Conservation (phyloP, 2,329 filamentous ascomycete species). For the Talaromyces pinophilus region DNA sequence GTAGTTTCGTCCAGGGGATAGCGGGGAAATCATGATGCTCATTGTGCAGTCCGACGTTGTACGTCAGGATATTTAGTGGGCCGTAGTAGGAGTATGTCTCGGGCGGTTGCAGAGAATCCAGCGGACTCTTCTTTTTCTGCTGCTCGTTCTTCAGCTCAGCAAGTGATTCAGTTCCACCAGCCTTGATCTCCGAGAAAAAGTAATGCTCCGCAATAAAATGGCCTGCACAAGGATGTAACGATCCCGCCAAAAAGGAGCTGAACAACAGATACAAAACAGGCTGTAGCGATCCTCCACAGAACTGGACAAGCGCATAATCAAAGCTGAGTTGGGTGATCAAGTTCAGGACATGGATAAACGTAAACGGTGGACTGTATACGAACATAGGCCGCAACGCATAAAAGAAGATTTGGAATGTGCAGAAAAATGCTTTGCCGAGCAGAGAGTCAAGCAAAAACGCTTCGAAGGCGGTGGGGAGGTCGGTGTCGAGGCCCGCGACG, state of each 20-base stretch:
- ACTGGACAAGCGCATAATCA: constrained; percentile 67
- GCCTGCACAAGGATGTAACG: constrained; percentile 87
- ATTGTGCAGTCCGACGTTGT: constrained; percentile 97
- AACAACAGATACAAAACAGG: constrained; percentile 80
- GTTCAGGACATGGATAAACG: constrained; percentile 80
- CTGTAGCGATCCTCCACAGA: constrained; percentile 53
- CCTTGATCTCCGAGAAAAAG: constrained; percentile 57
- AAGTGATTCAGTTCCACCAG: constrained; percentile 49
- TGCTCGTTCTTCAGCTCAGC: constrained; percentile 52
- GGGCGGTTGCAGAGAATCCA: constrained; percentile 68
- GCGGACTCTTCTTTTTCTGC: constrained; percentile 38
- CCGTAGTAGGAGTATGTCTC: constrained; percentile 99
- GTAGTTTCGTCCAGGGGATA: constrained; percentile 88
- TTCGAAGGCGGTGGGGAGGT: constrained; percentile 89
- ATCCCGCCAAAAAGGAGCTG: constrained; percentile 90
- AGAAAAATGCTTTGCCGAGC: constrained; percentile 96
- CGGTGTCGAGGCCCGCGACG: constrained; percentile 92
- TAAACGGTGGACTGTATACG: constrained; percentile 86
- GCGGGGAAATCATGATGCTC: constrained; percentile 99
- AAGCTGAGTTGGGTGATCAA: constrained; percentile 74
- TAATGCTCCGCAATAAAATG: constrained; percentile 99
- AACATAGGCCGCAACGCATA: constrained; percentile 96
- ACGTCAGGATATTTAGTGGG: constrained; percentile 84
- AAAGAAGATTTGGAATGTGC: constrained; percentile 98
- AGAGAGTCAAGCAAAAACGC: constrained; percentile 90